Evolutionary conservation across 106 monocot genomes (phyloP).

Genomic region (Phalaenopsis aphrodite): DNA sequence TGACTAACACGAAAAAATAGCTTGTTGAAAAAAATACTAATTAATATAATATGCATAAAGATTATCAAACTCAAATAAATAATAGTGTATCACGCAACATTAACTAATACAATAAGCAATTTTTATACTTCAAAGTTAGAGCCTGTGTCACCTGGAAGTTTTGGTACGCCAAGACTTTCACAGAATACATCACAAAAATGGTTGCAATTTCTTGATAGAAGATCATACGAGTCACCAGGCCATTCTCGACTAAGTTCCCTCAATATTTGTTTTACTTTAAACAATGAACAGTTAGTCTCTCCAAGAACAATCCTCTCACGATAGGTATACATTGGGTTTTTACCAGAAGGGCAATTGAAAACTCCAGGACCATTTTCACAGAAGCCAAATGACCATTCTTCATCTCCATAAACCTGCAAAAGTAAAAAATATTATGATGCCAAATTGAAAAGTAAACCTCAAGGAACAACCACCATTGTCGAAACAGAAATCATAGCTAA

Average conservation of each 20-base stretch:
- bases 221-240: constrained; percentile 83
- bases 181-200: constrained; percentile 90
- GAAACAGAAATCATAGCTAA: neutral
- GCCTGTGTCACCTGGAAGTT: constrained; percentile 63
- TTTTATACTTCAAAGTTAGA: neutral
- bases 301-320: constrained; percentile 76
- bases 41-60: neutral
- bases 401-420: constrained; percentile 77
- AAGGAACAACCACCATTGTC: neutral
- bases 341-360: constrained; percentile 73
- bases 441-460: neutral
- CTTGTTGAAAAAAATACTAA: neutral
- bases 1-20: neutral
- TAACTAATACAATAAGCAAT: neutral
- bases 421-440: neutral
- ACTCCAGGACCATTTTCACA: constrained; percentile 84
- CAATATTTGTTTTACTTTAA: constrained; percentile 69
- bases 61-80: neutral
- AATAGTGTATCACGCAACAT: neutral
- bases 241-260: constrained; percentile 79
- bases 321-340: constrained; percentile 97
- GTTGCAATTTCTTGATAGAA: constrained; percentile 86
- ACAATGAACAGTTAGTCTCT: constrained; percentile 51
- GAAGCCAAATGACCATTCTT: constrained; percentile 98
- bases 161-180: constrained; percentile 66